Evolutionary conservation across 2,329 filamentous ascomycete species (phyloP).

Genomic region (Acrocalymma vagum): DNA sequence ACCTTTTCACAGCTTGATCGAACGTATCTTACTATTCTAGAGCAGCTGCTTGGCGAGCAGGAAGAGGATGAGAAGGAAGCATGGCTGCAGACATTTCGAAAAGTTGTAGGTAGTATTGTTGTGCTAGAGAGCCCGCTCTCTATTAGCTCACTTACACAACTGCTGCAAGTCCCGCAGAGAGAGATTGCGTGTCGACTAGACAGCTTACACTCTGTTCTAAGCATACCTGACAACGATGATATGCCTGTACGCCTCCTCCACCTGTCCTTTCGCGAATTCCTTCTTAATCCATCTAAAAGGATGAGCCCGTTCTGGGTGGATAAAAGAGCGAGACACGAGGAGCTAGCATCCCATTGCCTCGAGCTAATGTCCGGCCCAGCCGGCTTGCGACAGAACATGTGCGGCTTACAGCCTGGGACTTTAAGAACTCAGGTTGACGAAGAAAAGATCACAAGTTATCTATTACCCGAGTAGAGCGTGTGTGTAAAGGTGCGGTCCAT

Average conservation of each 20-base stretch:
- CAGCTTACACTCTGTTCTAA: constrained; percentile 31
- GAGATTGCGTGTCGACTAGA: constrained; percentile 33
- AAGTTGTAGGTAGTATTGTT: constrained; percentile 26
- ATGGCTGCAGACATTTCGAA: constrained; percentile 18
- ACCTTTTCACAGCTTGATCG: constrained; percentile 24
- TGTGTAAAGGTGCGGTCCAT: no score
- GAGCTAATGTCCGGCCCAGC: constrained; percentile 37
- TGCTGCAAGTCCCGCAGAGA: constrained; percentile 19
- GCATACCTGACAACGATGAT: constrained; percentile 34
- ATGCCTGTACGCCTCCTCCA: constrained; percentile 39
- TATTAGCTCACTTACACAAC: constrained; percentile 15
- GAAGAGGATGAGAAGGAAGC: constrained; percentile 33
- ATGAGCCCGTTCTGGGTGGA: constrained; percentile 45
- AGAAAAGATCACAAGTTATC: constrained; percentile 3
- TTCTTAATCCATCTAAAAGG: constrained; percentile 26
- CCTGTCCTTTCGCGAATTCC: constrained; percentile 38
- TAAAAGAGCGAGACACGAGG: constrained; percentile 40
- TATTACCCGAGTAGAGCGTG: constrained; percentile 9
- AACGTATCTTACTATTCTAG: constrained; percentile 27
- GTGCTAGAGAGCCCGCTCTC: constrained; percentile 28
- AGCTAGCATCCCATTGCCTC: constrained; percentile 45
- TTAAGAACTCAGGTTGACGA: no score
- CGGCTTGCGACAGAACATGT: constrained; percentile 49
- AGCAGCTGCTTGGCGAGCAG: constrained; percentile 34
- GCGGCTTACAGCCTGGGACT: constrained; percentile 38